Evolutionary conservation across 305 asterid species (phyloP).

Genomic region (Caryopteris hybrid): DNA sequence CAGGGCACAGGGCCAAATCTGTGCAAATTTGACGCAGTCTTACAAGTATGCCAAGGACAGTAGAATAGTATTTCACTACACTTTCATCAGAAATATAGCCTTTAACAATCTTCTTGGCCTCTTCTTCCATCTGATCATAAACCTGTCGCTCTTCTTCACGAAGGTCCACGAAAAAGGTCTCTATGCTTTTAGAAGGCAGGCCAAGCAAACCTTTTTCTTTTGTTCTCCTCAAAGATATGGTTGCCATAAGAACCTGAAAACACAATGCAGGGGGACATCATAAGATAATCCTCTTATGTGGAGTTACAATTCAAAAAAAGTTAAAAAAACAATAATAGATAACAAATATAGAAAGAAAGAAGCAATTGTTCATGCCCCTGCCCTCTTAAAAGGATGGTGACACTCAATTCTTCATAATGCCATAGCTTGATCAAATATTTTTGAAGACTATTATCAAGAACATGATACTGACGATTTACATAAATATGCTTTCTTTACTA

Average conservation of each 20-base stretch:
- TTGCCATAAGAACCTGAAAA: conserved; percentile 73
- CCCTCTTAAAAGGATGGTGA: too few species aligned
- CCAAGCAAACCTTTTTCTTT: conserved; percentile 67
- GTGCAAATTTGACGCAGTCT: conserved; percentile 91
- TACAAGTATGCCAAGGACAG: conserved; percentile 72
- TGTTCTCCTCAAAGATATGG: conserved; percentile 87
- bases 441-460: background rate
- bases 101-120: conserved; percentile 54
- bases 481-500: background rate
- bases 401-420: too few species aligned
- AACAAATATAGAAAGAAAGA: too few species aligned
- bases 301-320: too few species aligned
- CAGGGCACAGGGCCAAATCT: conserved; percentile 71
- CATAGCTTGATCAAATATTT: too few species aligned
- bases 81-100: conserved; percentile 47
- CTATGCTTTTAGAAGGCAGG: conserved; percentile 70
- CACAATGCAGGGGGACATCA: background rate
- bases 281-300: too few species aligned
- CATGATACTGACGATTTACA: too few species aligned
- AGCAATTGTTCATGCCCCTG: too few species aligned
- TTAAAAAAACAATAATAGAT: too few species aligned
- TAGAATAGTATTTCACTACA: conserved; percentile 47
- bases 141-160: conserved; percentile 70
- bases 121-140: conserved; percentile 88
- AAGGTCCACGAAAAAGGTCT: conserved; percentile 65